Base-by-base conservation (phyloP, 768 basidiomycete genomes). In the Floccularia luteovirens region DNA sequence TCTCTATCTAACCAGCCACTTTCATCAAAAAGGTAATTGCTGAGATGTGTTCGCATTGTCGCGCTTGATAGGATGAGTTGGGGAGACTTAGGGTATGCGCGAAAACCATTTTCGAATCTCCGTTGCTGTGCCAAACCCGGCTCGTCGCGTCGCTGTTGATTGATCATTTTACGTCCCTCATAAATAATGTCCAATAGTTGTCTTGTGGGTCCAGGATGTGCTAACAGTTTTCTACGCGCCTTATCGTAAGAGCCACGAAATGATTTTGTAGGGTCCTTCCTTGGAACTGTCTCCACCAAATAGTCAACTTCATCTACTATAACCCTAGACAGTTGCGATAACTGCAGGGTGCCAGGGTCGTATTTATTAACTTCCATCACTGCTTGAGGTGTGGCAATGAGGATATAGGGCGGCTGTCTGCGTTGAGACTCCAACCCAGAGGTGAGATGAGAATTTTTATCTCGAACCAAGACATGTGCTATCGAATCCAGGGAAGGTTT, bases 301-400 rank as follows among this genome's bases (percentile, higher is more conserved):
- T 79, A 82, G 51, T 89, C 87, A 34, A 76, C 79, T 54, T 89
- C 86, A 47, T 89, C 86, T 40, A 88, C 76, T 24, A 79, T 77
- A 34, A 89, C 68, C 1, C 70, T 72, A 11, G 71, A 71, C 38
- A 84, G 58, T 36, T 57, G 59, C 4, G 56, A 48, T 35, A 83
- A 44, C 39, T 66, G 64, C 14, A 85, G 55, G 11, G 61, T 66
- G 14, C 60, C 49, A 1, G 65, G 49, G 33, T 75, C 69, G 39
- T 56, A 51, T 28, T 68, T 56, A 19, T 74, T 62, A 21, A 78
- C 62, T 35, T 84, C 84, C 48, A 75, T 51, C 3, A 84, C 45
- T 4, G 81, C 82, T 45, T 80, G 76, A 4, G 85, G 84, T 1
- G 87, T 89, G 28, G 70, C 74, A 40, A 88, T 77, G 38, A 87